These are phyloP conservation scores for Climacium dendroides DNA, from an alignment of 225 moss, liverwort and hornwort species.

Conservation along the genomic window DNA sequence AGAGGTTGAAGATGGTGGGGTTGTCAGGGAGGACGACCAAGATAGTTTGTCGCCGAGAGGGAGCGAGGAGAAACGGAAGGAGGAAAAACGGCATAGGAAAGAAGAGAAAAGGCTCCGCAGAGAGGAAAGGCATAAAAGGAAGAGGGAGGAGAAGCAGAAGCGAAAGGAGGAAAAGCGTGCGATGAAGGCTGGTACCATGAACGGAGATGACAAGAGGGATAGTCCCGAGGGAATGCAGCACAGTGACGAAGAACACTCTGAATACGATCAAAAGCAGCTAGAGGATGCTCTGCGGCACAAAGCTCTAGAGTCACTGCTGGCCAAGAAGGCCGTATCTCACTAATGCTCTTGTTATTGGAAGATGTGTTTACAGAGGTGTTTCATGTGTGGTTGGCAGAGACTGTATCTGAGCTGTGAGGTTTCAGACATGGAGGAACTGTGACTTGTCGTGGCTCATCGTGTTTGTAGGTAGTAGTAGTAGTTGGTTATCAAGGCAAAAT, in stretches of 20 bases:
- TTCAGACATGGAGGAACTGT: constrained; percentile 28
- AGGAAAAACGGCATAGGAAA: constrained; percentile 59
- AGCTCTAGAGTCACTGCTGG: constrained; percentile 88
- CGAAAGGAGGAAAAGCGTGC: constrained; percentile 68
- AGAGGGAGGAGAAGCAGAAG: constrained; percentile 74
- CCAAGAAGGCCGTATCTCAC: constrained; percentile 86
- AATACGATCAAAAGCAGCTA: constrained; percentile 86
- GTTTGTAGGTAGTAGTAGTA: constrained; percentile 32
- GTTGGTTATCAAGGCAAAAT: constrained; percentile 43
- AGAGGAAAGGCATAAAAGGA: constrained; percentile 77
- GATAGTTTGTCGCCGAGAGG: constrained; percentile 59
- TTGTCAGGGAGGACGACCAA: constrained; percentile 37
- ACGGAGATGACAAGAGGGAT: constrained; percentile 30
- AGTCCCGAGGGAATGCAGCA: constrained; percentile 33
- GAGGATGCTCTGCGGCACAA: constrained; percentile 81
- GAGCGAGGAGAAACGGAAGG: constrained; percentile 57
- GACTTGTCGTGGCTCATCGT: constrained; percentile 45
- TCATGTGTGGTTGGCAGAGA: constrained; percentile 38
- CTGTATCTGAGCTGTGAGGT: constrained; percentile 41
- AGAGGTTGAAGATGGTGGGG: constrained; percentile 35
- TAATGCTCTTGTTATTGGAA: constrained; percentile 55
- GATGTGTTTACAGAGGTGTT: constrained; percentile 38
- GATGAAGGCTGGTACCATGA: constrained; percentile 25
- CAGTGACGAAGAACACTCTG: constrained; percentile 54
- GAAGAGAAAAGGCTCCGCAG: constrained; percentile 73